Evolutionary conservation across 2,329 filamentous ascomycete genomes (phyloP).

Genomic region (Sarocladium strictum): DNA sequence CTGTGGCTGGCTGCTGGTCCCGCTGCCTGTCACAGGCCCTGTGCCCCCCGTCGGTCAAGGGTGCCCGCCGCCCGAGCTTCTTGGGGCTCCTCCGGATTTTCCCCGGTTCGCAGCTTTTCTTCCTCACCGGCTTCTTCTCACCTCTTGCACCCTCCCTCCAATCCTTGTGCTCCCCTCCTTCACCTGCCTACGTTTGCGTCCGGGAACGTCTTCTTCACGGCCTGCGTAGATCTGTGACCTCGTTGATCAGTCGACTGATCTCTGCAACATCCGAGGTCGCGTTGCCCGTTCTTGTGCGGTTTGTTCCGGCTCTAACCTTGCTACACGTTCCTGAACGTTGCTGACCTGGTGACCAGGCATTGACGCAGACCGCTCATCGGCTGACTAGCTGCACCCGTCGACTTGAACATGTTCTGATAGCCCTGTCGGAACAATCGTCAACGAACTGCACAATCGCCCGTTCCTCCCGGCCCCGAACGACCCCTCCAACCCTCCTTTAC

Average conservation of each 20-base stretch:
- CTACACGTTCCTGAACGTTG: neutral
- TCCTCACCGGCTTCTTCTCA: neutral
- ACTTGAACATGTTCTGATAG: neutral
- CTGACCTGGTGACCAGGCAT: neutral
- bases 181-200: neutral
- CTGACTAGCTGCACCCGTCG: neutral
- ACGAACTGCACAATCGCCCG: neutral
- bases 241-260: neutral
- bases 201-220: neutral
- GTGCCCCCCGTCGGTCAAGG: neutral
- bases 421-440: neutral
- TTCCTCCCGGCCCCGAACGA: neutral
- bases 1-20: neutral
- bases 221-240: neutral
- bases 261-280: neutral
- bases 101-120: constrained; percentile 1
- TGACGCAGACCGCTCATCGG: neutral
- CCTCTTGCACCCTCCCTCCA: neutral
- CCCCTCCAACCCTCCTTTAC: neutral
- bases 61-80: neutral
- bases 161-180: neutral
- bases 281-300: neutral
- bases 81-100: neutral
- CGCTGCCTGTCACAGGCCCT: neutral
- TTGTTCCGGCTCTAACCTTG: neutral